Percentiles rank a stretch among this genome's conserved stretches.
Conservation (phyloP, 345 rosid genomes). For the Pistacia atlantica region DNA sequence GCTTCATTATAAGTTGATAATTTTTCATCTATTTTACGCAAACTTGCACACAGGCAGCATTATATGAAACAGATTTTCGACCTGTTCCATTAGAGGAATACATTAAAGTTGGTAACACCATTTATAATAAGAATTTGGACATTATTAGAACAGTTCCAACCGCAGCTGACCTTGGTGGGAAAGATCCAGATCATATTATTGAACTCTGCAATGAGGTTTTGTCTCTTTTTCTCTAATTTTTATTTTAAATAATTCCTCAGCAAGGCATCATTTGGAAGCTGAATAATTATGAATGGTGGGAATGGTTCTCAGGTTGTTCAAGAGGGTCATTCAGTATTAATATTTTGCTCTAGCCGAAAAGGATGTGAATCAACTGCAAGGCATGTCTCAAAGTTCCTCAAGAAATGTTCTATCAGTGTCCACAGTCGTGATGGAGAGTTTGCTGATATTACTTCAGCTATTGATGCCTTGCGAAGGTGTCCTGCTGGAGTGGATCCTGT, state of each 20-base stretch:
- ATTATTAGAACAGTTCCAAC: slow-evolving; percentile 71
- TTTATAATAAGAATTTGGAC: slow-evolving; percentile 81
- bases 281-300: slow-evolving; percentile 10
- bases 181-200: slow-evolving; percentile 95
- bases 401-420: slow-evolving; percentile 47
- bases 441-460: slow-evolving; percentile 63
- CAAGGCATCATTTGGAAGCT: slow-evolving; percentile 10
- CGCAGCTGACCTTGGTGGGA: slow-evolving; percentile 77
- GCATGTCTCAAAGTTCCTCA: slow-evolving; percentile 78
- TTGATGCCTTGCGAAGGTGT: slow-evolving; percentile 74
- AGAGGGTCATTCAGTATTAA: slow-evolving; percentile 92
- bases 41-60: slow-evolving; percentile 68
- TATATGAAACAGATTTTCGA: slow-evolving; percentile 91
- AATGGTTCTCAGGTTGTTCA: slow-evolving; percentile 71
- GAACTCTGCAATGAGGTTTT: slow-evolving; percentile 92
- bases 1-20: slow-evolving; percentile 8
- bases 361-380: slow-evolving; percentile 98
- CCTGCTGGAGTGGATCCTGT: slow-evolving; percentile 92
- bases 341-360: slow-evolving; percentile 96
- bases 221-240: slow-evolving; percentile 10
- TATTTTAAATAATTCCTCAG: not conserved
- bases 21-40: slow-evolving; percentile 11
- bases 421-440: slow-evolving; percentile 59
- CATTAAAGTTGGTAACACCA: slow-evolving; percentile 85
- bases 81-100: slow-evolving; percentile 95